Conservation (phyloP, 2,329 filamentous ascomycete species). For the Raffaelea ambrosiae region DNA sequence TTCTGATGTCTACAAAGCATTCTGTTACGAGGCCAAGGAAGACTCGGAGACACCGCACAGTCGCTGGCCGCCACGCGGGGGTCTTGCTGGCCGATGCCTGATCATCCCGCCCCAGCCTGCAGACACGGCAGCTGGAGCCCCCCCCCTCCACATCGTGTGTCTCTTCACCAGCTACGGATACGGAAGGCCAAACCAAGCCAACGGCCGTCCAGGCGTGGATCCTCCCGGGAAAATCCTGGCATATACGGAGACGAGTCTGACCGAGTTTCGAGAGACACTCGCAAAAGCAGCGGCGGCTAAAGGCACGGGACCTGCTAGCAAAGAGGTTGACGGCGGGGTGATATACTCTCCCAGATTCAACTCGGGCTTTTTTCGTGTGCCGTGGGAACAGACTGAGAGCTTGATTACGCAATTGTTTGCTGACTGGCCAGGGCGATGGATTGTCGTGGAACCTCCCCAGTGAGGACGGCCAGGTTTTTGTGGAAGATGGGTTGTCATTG, state of each 20-base stretch:
- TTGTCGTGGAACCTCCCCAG: slow-evolving; percentile 1
- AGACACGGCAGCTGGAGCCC: slow-evolving; percentile 14
- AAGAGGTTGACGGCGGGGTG: too few relatives aligned
- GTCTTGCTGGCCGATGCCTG: slow-evolving; percentile 17
- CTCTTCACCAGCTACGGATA: slow-evolving; percentile 17
- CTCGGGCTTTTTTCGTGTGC: not conserved
- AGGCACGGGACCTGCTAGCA: too few relatives aligned
- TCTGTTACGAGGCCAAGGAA: too few relatives aligned
- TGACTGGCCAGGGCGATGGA: not conserved
- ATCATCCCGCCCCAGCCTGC: slow-evolving; percentile 19
- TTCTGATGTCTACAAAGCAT: too few relatives aligned
- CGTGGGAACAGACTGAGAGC: not conserved
- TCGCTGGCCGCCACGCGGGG: slow-evolving; percentile 11
- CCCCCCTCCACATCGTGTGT: slow-evolving; percentile 15
- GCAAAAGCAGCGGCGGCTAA: not conserved
- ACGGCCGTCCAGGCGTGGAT: slow-evolving; percentile 13
- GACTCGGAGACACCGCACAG: too few relatives aligned
- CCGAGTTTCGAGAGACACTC: slow-evolving; percentile 9
- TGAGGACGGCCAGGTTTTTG: not conserved
- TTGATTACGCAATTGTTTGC: not conserved
- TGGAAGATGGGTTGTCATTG: too few relatives aligned
- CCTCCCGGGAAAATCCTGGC: slow-evolving; percentile 6
- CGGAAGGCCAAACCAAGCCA: slow-evolving; percentile 6
- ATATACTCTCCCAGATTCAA: too few relatives aligned
- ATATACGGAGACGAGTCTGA: slow-evolving; percentile 12